Evolutionary conservation across 768 basidiomycete species (phyloP), one percentile per base, ranked within the genome.

Genomic region (Coprinellus micaceus): DNA sequence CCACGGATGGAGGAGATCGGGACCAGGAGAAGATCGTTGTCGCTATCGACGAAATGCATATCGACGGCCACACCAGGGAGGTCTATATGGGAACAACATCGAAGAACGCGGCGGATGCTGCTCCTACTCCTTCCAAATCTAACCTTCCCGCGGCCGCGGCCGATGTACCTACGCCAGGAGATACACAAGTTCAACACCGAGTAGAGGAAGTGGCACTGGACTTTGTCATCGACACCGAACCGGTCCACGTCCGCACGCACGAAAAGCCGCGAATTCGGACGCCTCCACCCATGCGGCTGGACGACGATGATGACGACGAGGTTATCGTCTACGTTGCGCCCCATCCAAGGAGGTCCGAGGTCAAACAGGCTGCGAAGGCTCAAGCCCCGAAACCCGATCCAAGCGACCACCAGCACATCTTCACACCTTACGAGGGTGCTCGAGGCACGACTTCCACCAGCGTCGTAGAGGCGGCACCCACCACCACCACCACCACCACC

Each of bases 241-340:
- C 57, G 19, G 21, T 12, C 64, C 58, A 11, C 45, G 69, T 2
- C 50, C 59, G 10, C 52, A 52, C 28, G 3, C 2, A 21, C 30
- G 65, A 21, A 51, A 53, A 29, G 45, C 59, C 11, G 54, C 56
- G 12, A 49, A 60, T 37, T 46, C 61, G n/a, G 61, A 64, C 2
- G 58, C 65, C 7, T 44, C 65, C 29, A 60, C 60, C 22, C 60
- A 66, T 10, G 57, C 44, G 3, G 10, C 36, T 56, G 2, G 17
- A 19, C 37, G 60, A 61, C 9, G 69, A 71, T 12, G 76, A 75
- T 26, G 83, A 84, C 28, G 86, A 88, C 19, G 89, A 91, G 54
- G 65, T 81, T 3, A 90, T 91, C 53, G 88, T 91, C 10, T 91
- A 91, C 63, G 84, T 83, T 24, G 88, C 88, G 0, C 89, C 89